phyloP scores from a whole-genome alignment of 345 rosid species.

The Raphanus raphanistrum region DNA sequence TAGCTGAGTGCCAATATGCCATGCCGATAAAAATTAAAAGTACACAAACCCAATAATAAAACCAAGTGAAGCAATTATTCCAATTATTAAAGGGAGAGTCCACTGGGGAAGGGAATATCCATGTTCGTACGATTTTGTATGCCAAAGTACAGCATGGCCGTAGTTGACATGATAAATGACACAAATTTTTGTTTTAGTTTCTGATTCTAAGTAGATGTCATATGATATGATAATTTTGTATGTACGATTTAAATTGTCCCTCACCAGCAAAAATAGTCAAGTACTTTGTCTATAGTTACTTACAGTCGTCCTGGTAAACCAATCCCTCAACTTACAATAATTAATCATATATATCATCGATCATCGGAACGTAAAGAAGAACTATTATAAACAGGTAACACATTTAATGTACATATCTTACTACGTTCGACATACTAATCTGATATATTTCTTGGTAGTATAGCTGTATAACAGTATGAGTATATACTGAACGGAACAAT shows the following conservation, averaged over 20 bases:
- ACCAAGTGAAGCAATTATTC: slow-evolving; percentile 15
- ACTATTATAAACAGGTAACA: background rate
- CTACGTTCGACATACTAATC: background rate
- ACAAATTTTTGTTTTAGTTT: background rate
- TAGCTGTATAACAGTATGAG: background rate
- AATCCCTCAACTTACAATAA: background rate
- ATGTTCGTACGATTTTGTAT: slow-evolving; percentile 37
- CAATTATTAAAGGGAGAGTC: slow-evolving; percentile 26
- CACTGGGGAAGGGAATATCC: slow-evolving; percentile 2
- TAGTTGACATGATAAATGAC: background rate
- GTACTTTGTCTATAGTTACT: background rate
- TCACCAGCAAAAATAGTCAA: background rate
- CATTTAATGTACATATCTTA: background rate
- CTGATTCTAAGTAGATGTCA: background rate
- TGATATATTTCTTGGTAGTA: background rate
- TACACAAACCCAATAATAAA: background rate
- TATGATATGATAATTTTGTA: background rate
- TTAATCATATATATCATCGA: background rate
- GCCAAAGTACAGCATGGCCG: slow-evolving; percentile 27
- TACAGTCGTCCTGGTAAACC: background rate
- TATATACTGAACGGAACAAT: background rate
- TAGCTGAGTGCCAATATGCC: slow-evolving; percentile 32
- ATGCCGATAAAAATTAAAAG: slow-evolving; percentile 27
- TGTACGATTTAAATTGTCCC: background rate
- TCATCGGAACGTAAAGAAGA: background rate